Evolutionary conservation across 1,284 basidiomycete genomes (phyloP).

Genomic region (Ceratobasidium sp.): DNA sequence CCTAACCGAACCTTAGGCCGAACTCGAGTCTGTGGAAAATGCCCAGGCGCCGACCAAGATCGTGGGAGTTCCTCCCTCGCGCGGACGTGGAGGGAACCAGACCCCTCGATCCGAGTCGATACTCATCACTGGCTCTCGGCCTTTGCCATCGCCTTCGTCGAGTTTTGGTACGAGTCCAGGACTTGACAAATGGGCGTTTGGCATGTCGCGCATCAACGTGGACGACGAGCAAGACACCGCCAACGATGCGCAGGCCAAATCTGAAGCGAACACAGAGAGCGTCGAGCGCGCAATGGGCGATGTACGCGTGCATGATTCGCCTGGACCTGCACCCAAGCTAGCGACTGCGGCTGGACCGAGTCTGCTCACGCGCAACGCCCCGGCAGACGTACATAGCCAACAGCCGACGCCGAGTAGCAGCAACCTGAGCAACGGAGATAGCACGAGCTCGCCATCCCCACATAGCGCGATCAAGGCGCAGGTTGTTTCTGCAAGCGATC

Average conservation of each 20-base stretch:
- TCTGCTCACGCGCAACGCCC: constrained; percentile 38
- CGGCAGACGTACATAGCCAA: constrained; percentile 25
- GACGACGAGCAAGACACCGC: constrained; percentile 73
- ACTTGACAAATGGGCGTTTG: constrained; percentile 92
- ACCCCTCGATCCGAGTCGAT: constrained; percentile 89
- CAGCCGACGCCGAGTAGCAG: constrained; percentile 47
- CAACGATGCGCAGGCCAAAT: constrained; percentile 49
- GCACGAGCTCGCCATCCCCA: constrained; percentile 52
- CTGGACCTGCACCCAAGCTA: constrained; percentile 13
- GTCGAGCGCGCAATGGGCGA: constrained; percentile 38
- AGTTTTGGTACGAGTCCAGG: constrained; percentile 81
- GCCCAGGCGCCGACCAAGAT: constrained; percentile 73
- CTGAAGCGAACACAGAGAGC: constrained; percentile 30
- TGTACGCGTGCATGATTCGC: constrained; percentile 29
- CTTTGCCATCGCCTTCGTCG: constrained; percentile 83
- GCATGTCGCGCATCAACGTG: constrained; percentile 85
- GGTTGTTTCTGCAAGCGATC: constrained; percentile 23
- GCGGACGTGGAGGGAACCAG: constrained; percentile 96
- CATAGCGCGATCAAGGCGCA: constrained; percentile 33
- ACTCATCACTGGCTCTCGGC: constrained; percentile 95
- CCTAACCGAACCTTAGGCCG: constrained; percentile 27
- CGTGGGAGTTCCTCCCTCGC: constrained; percentile 94
- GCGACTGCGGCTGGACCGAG: constrained; percentile 20
- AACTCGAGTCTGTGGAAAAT: constrained; percentile 57
- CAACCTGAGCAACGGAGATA: constrained; percentile 53